Evolutionary conservation across 1,139 yeast genomes (phyloP), one percentile per base, ranked within the genome.

Genomic region (Groenewaldozyma sp.): DNA sequence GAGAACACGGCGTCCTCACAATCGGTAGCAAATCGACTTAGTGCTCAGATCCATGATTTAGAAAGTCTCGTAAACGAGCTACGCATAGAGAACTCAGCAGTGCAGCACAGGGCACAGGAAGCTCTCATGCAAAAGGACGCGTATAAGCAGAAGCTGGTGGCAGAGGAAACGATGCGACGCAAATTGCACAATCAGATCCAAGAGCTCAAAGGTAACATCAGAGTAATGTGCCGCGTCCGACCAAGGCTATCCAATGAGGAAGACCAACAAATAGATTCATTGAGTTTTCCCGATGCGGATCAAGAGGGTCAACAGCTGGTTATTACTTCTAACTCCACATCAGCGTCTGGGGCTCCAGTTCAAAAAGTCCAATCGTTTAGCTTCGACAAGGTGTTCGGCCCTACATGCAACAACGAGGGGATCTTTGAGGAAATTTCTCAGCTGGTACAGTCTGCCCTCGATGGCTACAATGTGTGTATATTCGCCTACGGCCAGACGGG

Each of bases 401-500:
- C 74, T 31, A 47, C 52, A 1, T 62, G 72, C 13, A 54, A 70
- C 1, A 91, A 91, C 56, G 53, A 54, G 2, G 78, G 73, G 22
- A 74, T 93, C 0, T 91, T 87, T 60, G 81, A 76, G 31, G 98
- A 91, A 53, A 74, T 88, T 1, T 79, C 94, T 1, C 95, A 88
- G 57, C 62, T 88, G 24, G 80, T 91, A 1, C 96, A 87, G 58
- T 82, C 94, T 41, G 83, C 94, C 0, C 60, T 91, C 24, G 95
- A 91, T 63, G 98, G 98, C 0, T 79, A 70, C 55, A 87, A 87
- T 53, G 95, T 86, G 3, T 87, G 96, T 58, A 87, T 91, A 1
- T 87, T 91, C 65, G 95, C 98, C 0, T 91, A 91, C 60, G 98
- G 98, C 0, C 98, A 91, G 62, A 91, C 98, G 0, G 97, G 98